A percentile compares a stretch with the other conserved stretches of the same genome.
phyloP scores from a whole-genome alignment of 2,329 filamentous ascomycete genomes.

The Alternaria longipes region DNA sequence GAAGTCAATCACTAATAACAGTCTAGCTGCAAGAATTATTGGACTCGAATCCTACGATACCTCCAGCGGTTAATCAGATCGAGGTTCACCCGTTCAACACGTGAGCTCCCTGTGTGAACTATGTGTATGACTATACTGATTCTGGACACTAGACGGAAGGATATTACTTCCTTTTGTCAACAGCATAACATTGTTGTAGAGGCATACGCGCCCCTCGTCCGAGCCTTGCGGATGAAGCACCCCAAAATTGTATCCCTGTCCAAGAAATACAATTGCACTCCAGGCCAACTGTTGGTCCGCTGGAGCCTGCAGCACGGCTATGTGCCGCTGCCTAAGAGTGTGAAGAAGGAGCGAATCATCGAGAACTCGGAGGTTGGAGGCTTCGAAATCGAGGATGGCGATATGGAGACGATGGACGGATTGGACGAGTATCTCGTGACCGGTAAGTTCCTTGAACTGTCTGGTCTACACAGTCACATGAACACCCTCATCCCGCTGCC shows the following conservation, averaged over 20 bases:
- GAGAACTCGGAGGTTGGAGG: conserved; percentile 70
- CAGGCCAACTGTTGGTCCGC: conserved; percentile 77
- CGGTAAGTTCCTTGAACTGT: conserved; percentile 27
- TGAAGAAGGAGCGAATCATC: conserved; percentile 67
- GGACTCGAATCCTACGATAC: conserved; percentile 66
- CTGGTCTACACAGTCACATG: conserved; percentile 2
- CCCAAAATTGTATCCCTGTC: conserved; percentile 69
- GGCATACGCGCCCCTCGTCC: conserved; percentile 81
- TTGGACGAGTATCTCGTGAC: conserved; percentile 79
- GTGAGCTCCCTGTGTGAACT: not conserved
- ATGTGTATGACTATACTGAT: not conserved
- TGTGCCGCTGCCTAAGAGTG: conserved; percentile 78
- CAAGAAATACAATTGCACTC: conserved; percentile 73
- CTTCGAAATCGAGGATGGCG: conserved; percentile 69
- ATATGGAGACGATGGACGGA: conserved; percentile 69
- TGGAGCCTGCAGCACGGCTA: conserved; percentile 81
- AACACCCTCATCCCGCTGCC: conserved; percentile 2
- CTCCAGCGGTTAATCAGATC: conserved; percentile 80
- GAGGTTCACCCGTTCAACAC: conserved; percentile 78
- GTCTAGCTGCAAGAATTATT: conserved; percentile 73
- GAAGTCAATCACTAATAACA: conserved; percentile 22
- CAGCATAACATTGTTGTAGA: conserved; percentile 75
- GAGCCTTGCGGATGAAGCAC: conserved; percentile 75
- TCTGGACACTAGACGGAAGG: conserved; percentile 71
- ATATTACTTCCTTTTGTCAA: conserved; percentile 73